Evolutionary conservation across 257 asterid species (phyloP), one percentile per base, ranked within the genome.

Genomic region (Primulina tabacum): DNA sequence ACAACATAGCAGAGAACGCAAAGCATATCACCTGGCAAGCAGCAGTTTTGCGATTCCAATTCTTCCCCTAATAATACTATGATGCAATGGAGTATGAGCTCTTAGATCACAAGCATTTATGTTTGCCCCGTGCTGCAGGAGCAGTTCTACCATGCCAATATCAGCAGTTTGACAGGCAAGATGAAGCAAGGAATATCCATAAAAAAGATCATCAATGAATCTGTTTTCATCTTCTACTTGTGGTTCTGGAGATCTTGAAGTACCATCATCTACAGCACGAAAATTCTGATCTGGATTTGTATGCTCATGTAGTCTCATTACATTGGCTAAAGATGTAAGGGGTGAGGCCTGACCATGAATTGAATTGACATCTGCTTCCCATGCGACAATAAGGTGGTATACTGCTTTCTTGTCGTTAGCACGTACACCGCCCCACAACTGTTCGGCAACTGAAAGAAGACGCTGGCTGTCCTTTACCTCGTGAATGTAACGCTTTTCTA

Each of bases 131-230:
- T 88, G 81, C 73, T 92, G 98, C 67, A 92, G 81, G 68, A 92
- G 97, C 73, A 92, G 89, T 84, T 92, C 98, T 17, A 90, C 89
- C 98, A 88, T 90, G 79, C 91, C 86, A 67, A 86, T 69, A 77
- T 92, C 98, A 60, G 96, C 83, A 74, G 90, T 84, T 82, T 88
- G 98, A 81, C 96, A 88, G 24, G 97, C 97, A 37, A 92, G 86
- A 83, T 92, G 98, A 81, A 92, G 90, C 80, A 90, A 79, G 40
- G 98, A 83, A 73, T 92, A 87, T 4, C 92, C 96, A 63, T 87
- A 88, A 70, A 75, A 78, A 74, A 66, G 62, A 56, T 83, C 83
- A 56, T 83, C 83, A 32, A 60, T 71, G 20, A 73, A 65, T 58
- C 76, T 81, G 75, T 73, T 84, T 67, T 82, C 77, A 37, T 73